Evolutionary conservation across 2,329 filamentous ascomycete species (phyloP).

Genomic region (Fusarium continuum): DNA sequence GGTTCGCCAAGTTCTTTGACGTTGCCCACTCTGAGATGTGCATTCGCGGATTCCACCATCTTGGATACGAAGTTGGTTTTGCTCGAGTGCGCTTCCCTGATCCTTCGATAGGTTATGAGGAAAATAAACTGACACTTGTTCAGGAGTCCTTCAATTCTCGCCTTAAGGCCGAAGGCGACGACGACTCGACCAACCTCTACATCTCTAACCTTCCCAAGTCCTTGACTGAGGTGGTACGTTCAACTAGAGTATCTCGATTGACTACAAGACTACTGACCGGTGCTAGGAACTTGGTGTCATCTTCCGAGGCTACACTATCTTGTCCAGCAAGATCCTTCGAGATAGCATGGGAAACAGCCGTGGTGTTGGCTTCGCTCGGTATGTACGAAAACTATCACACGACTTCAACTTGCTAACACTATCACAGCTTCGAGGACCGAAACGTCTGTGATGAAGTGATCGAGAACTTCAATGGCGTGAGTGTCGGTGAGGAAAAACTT

Average conservation of each 20-base stretch:
- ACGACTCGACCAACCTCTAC: conserved; percentile 91
- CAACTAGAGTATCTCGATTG: not conserved
- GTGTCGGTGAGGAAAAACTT: conserved; percentile 79
- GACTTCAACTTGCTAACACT: not conserved
- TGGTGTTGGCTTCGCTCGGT: conserved; percentile 97
- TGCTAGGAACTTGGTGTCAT: conserved; percentile 77
- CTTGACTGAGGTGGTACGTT: conserved; percentile 85
- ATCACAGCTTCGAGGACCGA: conserved; percentile 83
- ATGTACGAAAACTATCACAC: conserved; percentile 45
- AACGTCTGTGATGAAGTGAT: conserved; percentile 93
- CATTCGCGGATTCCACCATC: conserved; percentile 92
- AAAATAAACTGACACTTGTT: conserved; percentile 1
- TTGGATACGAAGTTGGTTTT: conserved; percentile 98
- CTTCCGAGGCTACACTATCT: conserved; percentile 82
- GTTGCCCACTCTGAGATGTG: conserved; percentile 92
- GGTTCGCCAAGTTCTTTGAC: conserved; percentile 94
- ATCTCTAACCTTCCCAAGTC: conserved; percentile 95
- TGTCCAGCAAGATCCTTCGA: conserved; percentile 94
- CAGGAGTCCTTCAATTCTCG: conserved; percentile 98
- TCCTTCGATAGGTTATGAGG: not conserved
- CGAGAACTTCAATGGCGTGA: conserved; percentile 81
- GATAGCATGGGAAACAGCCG: conserved; percentile 93
- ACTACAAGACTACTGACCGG: conserved; percentile 13
- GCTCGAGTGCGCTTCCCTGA: conserved; percentile 72
- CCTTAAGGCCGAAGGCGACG: conserved; percentile 94